A percentile compares a stretch with the other conserved stretches of the same genome.
phyloP scores from a whole-genome alignment of 805 yeast species.

The Starmerella khaoyaiensis region DNA sequence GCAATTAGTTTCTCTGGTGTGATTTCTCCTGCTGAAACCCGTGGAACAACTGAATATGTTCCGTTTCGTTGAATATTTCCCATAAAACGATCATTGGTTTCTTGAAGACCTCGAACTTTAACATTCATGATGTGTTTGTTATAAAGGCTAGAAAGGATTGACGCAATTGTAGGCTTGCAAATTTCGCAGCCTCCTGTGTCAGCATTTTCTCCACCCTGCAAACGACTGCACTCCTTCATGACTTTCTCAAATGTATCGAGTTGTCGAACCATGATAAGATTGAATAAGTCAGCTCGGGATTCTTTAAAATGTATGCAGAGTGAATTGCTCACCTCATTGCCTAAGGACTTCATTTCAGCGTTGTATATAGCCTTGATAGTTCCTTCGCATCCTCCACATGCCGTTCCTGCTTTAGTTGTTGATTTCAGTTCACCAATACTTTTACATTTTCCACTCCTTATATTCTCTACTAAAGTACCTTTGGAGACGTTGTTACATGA shows the following conservation, averaged over 20 bases:
- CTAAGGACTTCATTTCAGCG: conserved; percentile 29
- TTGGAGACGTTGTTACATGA: conserved; percentile 31
- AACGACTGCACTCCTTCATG: conserved; percentile 25
- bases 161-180: conserved; percentile 31
- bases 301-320: conserved; percentile 29
- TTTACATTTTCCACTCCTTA: conserved; percentile 25
- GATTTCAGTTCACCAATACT: conserved; percentile 29
- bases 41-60: conserved; percentile 31
- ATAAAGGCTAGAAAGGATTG: conserved; percentile 29
- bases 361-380: conserved; percentile 30
- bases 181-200: conserved; percentile 30
- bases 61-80: conserved; percentile 33
- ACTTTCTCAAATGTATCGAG: conserved; percentile 26
- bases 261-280: conserved; percentile 28
- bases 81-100: conserved; percentile 29
- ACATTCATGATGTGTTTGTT: conserved; percentile 27
- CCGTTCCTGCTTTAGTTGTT: conserved; percentile 31
- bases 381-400: conserved; percentile 33
- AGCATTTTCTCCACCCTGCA: conserved; percentile 11
- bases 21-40: conserved; percentile 32
- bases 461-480: conserved; percentile 25
- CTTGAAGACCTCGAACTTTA: conserved; percentile 30
- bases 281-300: conserved; percentile 29
- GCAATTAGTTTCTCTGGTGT: conserved; percentile 31
- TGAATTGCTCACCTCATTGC: conserved; percentile 27